Base-by-base conservation (phyloP, 2,329 filamentous ascomycete genomes). In the Knufia fluminis region DNA sequence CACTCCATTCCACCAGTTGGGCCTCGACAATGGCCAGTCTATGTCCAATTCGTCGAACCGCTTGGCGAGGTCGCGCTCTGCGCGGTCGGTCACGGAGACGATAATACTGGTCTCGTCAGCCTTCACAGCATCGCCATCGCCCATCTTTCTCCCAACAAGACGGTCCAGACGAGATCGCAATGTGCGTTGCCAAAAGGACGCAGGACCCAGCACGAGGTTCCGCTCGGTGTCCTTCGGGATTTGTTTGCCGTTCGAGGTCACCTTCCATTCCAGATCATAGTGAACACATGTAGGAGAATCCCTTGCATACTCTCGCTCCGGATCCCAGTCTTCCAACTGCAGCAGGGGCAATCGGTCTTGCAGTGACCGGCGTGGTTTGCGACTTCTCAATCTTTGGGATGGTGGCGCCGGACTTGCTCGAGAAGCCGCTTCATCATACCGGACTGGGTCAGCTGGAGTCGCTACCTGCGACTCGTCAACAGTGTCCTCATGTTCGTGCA, bases 11-110 rank as follows among this genome's bases (percentile, higher is more conserved):
- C 7, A 53, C 33, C 32, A 66, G 56, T 52, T 64, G 57, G 42
- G 56, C 62, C 54, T 62, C 61, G 47, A 66, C 55, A 61, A 26
- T 14, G 56, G 49, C 60, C 54, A 62, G 49, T 61, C 53, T 53
- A 64, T 61, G 40, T 64, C 51, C 19, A 55, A 50, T 8, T 60
- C 49, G 4, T 64, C 44, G 48, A 61, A 63, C 17, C 53, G 56
- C 46, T 63, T 64, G 2, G 51, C 59, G 46, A 64, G 54, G 51
- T 64, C 59, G 45, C 59, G 55, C 46, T 64, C 42, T 16, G 60
- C 59, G 38, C 60, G 56, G 49, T 61, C 48, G 31, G 55, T 64
- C 35, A 60, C 55, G 40, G 51, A 59, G 4, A 57, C 54, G n/a
- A 58, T 52, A 35, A 62, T 55, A 38, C n/a, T 16, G 35, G 35